Conservation (phyloP, 2,329 filamentous ascomycete species). For the Aureobasidium sp. region DNA sequence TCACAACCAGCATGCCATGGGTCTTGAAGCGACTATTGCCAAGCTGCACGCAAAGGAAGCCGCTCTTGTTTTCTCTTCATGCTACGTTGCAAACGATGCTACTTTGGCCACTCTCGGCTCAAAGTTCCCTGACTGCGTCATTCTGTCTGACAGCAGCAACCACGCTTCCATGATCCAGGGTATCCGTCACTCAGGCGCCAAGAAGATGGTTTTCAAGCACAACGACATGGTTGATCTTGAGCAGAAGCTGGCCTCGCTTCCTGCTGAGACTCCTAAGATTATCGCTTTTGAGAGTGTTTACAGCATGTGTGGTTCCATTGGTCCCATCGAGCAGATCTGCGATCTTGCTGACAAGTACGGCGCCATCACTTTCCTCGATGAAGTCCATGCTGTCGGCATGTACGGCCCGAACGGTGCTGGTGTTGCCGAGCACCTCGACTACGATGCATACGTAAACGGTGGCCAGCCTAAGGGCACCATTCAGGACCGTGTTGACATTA, state of each 20-base stretch:
- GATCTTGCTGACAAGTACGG: conserved; percentile 97
- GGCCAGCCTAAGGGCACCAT: conserved; percentile 73
- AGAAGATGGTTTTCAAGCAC: conserved; percentile 97
- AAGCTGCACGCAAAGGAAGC: conserved; percentile 87
- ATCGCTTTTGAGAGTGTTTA: conserved; percentile 99
- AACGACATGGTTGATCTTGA: conserved; percentile 93
- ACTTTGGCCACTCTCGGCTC: conserved; percentile 94
- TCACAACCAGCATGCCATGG: conserved; percentile 90
- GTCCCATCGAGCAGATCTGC: conserved; percentile 91
- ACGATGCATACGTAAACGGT: conserved; percentile 65
- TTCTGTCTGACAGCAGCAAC: conserved; percentile 94
- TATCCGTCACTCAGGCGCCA: conserved; percentile 92
- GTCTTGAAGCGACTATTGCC: conserved; percentile 72
- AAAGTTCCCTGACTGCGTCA: conserved; percentile 93
- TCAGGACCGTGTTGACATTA: conserved; percentile 96
- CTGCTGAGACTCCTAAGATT: conserved; percentile 83
- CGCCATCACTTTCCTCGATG: conserved; percentile 93
- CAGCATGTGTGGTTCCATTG: conserved; percentile 98
- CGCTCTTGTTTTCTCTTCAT: conserved; percentile 91
- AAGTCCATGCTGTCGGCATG: conserved; percentile 99
- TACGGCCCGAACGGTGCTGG: conserved; percentile 93
- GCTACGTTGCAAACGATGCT: conserved; percentile 97
- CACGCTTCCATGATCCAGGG: conserved; percentile 99
- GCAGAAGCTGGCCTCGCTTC: conserved; percentile 81
- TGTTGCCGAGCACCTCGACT: conserved; percentile 96